Evolutionary conservation across 2,329 filamentous ascomycete species (phyloP).

Genomic region (Hypoxylon sp.): DNA sequence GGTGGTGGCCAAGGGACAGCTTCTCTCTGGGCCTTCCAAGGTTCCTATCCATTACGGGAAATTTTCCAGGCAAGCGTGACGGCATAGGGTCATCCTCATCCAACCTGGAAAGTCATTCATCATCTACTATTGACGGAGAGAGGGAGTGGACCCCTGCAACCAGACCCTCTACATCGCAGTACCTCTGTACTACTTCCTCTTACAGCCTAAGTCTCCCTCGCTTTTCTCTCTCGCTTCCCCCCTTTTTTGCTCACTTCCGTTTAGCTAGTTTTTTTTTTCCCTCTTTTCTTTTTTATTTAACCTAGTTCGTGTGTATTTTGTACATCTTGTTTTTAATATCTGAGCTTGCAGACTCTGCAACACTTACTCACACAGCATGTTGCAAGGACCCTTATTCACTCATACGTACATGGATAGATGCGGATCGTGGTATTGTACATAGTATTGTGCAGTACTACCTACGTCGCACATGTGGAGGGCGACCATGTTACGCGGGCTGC

Average conservation of each 20-base stretch:
- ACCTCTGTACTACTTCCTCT: slow-evolving; percentile 43
- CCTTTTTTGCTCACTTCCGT: not conserved
- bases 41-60: slow-evolving; percentile 27
- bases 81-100: slow-evolving; percentile 46
- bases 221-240: not conserved
- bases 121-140: slow-evolving; percentile 40
- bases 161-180: slow-evolving; percentile 13
- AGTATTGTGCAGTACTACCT: slow-evolving; percentile 39
- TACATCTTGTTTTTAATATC: slow-evolving; percentile 19
- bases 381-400: slow-evolving; percentile 27
- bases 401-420: not conserved
- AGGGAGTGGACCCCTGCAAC: slow-evolving; percentile 37
- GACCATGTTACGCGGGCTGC: slow-evolving; percentile 41
- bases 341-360: slow-evolving; percentile 19
- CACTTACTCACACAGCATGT: slow-evolving; percentile 8
- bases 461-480: slow-evolving; percentile 34
- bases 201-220: slow-evolving; percentile 41
- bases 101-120: slow-evolving; percentile 48
- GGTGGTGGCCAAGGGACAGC: slow-evolving; percentile 22
- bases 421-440: slow-evolving; percentile 30
- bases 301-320: slow-evolving; percentile 5
- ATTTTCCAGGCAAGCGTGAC: slow-evolving; percentile 41
- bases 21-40: slow-evolving; percentile 9
- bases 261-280: slow-evolving; percentile 3
- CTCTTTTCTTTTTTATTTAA: slow-evolving; percentile 9